These are phyloP conservation scores for Hibiscus tridactylites DNA, from an alignment of 345 rosid species.

Conservation along the genomic window DNA sequence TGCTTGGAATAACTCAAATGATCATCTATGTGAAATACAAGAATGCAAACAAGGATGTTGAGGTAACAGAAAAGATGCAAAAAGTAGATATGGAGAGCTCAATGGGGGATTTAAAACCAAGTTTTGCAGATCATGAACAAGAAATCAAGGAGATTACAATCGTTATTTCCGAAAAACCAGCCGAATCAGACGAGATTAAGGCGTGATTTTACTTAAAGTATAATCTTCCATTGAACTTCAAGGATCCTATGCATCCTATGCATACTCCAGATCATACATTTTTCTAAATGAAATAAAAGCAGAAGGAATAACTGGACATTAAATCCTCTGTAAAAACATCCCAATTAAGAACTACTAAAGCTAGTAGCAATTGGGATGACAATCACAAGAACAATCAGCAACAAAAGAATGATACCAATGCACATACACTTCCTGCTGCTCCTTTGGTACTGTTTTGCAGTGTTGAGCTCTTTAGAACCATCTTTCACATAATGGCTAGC, in stretches of 20 bases:
- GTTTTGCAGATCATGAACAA: not conserved
- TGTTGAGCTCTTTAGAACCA: conserved; percentile 63
- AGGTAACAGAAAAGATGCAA: conserved; percentile 2
- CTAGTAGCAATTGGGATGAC: conserved; percentile 68
- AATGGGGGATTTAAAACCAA: not conserved
- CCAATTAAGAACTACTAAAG: conserved; percentile 53
- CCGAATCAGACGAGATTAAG: not conserved
- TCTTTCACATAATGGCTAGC: conserved; percentile 76
- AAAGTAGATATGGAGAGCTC: not conserved
- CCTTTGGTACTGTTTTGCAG: conserved; percentile 62
- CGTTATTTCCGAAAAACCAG: not conserved
- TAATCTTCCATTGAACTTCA: not conserved
- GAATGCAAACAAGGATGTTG: conserved; percentile 19
- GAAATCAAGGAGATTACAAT: not conserved
- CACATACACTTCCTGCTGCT: conserved; percentile 80
- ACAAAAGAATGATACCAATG: conserved; percentile 53
- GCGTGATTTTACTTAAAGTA: not conserved
- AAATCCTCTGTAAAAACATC: conserved; percentile 19
- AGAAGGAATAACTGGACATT: conserved; percentile 34
- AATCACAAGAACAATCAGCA: conserved; percentile 57
- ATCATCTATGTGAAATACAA: conserved; percentile 51
- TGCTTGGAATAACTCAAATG: not conserved
- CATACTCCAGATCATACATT: not conserved
- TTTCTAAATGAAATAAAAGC: not conserved
- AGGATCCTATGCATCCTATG: not conserved